These are phyloP conservation scores for Aegle marmelos DNA, from an alignment of 345 rosid species.

Conservation along the genomic window DNA sequence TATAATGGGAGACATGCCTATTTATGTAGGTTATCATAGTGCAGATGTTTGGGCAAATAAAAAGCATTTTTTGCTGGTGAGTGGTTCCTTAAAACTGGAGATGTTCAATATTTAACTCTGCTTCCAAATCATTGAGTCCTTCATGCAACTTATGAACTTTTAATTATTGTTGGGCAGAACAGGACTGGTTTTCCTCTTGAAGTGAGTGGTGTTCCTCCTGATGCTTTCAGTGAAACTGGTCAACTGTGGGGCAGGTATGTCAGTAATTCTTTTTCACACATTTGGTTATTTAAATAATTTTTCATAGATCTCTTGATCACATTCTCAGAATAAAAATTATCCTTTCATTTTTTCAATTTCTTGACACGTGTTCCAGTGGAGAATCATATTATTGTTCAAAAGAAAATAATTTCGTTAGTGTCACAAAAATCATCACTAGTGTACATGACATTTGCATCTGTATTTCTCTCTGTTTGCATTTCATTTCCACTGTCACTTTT, in stretches of 20 bases:
- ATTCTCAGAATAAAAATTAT: background rate
- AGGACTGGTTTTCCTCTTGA: conserved; percentile 73
- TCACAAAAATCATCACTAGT: too few relatives aligned
- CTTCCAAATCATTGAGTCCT: conserved; percentile 4
- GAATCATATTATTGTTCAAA: background rate
- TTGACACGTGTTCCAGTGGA: background rate
- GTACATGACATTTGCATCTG: background rate
- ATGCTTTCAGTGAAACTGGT: conserved; percentile 94
- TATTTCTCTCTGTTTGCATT: background rate
- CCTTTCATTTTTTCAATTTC: background rate
- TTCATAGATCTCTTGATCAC: background rate
- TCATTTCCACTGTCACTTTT: background rate
- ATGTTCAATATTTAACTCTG: conserved; percentile 1
- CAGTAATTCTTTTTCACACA: background rate
- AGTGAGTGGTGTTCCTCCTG: conserved; percentile 97
- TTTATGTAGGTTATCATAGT: conserved; percentile 93
- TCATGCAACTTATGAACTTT: conserved; percentile 14
- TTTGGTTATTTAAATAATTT: conserved; percentile 5
- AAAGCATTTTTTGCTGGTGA: conserved; percentile 79
- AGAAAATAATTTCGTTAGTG: background rate
- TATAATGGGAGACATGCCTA: conserved; percentile 99
- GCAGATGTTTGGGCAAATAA: conserved; percentile 99
- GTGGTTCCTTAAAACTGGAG: conserved; percentile 16
- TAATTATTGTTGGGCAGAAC: conserved; percentile 45
- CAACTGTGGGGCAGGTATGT: conserved; percentile 92